Evolutionary conservation across 2,329 filamentous ascomycete genomes (phyloP), one percentile per base, ranked within the genome.

Genomic region (Botrytis medusae): DNA sequence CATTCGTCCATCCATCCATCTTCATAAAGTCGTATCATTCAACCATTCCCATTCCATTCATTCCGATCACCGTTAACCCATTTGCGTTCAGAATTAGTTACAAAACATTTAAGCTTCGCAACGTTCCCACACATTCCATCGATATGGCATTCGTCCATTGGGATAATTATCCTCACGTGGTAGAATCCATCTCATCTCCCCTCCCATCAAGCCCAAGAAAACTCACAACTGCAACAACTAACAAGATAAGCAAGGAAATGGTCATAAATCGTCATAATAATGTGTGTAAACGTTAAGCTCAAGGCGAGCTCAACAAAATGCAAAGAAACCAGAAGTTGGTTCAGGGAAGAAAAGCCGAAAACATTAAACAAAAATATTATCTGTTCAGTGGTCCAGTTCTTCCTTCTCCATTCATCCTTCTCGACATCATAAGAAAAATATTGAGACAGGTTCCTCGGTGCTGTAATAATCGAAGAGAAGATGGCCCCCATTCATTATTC

Each of bases 221-320:
- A 60, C 25, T 40, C 46, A 20, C 59, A 72, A 42, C n/a, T 48
- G 62, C 51, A 72, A 60, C 62, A 60, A 57, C n/a, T n/a, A 40
- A 44, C 54, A n/a, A 60, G 51, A 68, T 48, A 29, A 60, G 20
- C 1, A 48, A 40, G 40, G 65, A 72, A 68, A 32, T 40, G 62
- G 71, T 72, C 71, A 72, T 72, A 44, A 72, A 37, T 72, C 71
- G 68, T 72, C 62, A 72, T 48, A 68, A 72, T 67, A 54, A 44
- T 68, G 71, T 71, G 60, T 64, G 48, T 57, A 40, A 42, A 42
- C 25, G 22, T n/a, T 6, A 42, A 57, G 48, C 48, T 18, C 37
- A 40, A 42, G 4, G 20, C n/a, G 46, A 40, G 64, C 63, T 29
- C 29, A 46, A 42, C n/a, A 14, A 68, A 57, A 51, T n/a, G 25